phyloP scores from a whole-genome alignment of 2,329 filamentous ascomycete genomes.

The Xylariaceae sp. region DNA sequence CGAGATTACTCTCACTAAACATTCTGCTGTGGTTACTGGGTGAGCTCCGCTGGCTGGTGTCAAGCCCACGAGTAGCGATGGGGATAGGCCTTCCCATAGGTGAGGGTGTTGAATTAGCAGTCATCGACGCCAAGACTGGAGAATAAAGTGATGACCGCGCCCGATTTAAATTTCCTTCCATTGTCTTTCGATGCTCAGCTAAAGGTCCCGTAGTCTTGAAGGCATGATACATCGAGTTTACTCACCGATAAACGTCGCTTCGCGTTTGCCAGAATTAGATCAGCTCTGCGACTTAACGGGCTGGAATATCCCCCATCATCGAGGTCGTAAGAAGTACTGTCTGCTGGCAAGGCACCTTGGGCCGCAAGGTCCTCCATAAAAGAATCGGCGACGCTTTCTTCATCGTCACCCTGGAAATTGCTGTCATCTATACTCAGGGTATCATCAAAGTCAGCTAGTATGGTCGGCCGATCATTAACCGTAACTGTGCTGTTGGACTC shows the following conservation, averaged over 20 bases:
- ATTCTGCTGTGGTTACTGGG: slow-evolving; percentile 52
- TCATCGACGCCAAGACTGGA: slow-evolving; percentile 34
- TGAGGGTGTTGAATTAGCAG: slow-evolving; percentile 49
- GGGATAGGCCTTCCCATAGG: slow-evolving; percentile 42
- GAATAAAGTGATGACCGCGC: slow-evolving; percentile 64
- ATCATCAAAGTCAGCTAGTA: slow-evolving; percentile 60
- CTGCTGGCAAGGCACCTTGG: slow-evolving; percentile 28
- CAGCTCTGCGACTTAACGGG: slow-evolving; percentile 74
- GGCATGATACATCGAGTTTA: slow-evolving; percentile 11
- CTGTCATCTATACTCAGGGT: slow-evolving; percentile 57
- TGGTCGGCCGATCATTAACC: slow-evolving; percentile 42
- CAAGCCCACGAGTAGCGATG: slow-evolving; percentile 33
- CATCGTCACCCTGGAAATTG: slow-evolving; percentile 60
- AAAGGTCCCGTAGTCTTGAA: neutral
- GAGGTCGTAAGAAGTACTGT: slow-evolving; percentile 26
- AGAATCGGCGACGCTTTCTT: slow-evolving; percentile 58
- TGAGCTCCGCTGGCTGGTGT: slow-evolving; percentile 23
- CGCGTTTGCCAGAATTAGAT: slow-evolving; percentile 87
- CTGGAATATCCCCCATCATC: slow-evolving; percentile 64
- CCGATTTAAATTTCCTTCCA: slow-evolving; percentile 85
- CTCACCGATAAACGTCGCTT: slow-evolving; percentile 82
- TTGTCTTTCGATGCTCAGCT: slow-evolving; percentile 55
- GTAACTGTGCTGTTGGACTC: slow-evolving; percentile 59
- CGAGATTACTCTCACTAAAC: slow-evolving; percentile 55
- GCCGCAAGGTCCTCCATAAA: slow-evolving; percentile 44